phyloP scores from a whole-genome alignment of 768 basidiomycete species.

The Butyriboletus loyo region DNA sequence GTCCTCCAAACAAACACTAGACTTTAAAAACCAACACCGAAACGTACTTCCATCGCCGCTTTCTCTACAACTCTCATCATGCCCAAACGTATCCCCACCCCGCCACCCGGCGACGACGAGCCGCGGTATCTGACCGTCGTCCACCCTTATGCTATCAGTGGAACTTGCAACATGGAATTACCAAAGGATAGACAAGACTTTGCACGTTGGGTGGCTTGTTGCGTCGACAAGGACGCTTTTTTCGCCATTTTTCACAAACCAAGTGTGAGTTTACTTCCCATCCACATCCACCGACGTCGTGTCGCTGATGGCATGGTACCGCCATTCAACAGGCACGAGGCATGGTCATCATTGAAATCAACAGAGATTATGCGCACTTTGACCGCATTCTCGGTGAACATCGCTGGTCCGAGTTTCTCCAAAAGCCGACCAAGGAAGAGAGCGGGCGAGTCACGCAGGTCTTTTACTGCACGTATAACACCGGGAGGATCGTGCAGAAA shows the following conservation, averaged over 20 bases:
- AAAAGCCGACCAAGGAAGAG: slow-evolving; percentile 30
- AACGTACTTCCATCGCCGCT: background rate
- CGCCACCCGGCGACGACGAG: slow-evolving; percentile 43
- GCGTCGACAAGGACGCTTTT: slow-evolving; percentile 34
- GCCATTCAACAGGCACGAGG: slow-evolving; percentile 35
- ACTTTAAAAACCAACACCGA: background rate
- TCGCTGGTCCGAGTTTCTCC: slow-evolving; percentile 40
- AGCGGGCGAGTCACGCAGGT: slow-evolving; percentile 28
- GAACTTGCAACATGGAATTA: slow-evolving; percentile 40
- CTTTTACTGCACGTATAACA: slow-evolving; percentile 39
- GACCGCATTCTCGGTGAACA: slow-evolving; percentile 42
- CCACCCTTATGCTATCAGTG: slow-evolving; percentile 39
- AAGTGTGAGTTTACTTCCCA: slow-evolving; percentile 31
- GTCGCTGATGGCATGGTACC: background rate
- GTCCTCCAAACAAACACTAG: background rate
- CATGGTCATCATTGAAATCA: slow-evolving; percentile 45
- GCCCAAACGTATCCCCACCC: slow-evolving; percentile 43
- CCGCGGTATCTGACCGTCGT: slow-evolving; percentile 45
- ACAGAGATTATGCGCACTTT: slow-evolving; percentile 29
- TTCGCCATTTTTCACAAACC: slow-evolving; percentile 45
- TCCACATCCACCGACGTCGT: background rate
- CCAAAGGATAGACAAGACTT: slow-evolving; percentile 36
- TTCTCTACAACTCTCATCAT: slow-evolving; percentile 19
- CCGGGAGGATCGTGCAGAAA: slow-evolving; percentile 43
- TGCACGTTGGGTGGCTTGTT: slow-evolving; percentile 43